Evolutionary conservation across 805 yeast genomes (phyloP), one percentile per base, ranked within the genome.

Genomic region (Kluyveromyces dobzhanskii): DNA sequence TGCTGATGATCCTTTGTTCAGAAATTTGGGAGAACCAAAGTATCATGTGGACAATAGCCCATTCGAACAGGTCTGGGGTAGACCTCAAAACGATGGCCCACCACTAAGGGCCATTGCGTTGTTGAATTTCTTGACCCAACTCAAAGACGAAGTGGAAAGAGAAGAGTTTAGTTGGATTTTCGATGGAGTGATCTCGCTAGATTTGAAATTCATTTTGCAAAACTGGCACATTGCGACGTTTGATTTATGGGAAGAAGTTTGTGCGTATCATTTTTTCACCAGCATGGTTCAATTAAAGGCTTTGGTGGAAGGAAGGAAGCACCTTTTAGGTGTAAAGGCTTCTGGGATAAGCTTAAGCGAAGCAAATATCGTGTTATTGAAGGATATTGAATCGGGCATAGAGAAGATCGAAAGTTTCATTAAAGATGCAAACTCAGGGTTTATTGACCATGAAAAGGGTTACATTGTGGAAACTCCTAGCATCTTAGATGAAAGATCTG

Each of bases 51-150:
- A 85, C 54, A 79, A 81, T 17, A 50, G 75, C 0, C 67, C 83
- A 1, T 90, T 82, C 51, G 57, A 59, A 4, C 78, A 65, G 2
- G 57, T 65, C 26, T 90, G 97, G 97, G 97, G 97, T 2, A 69
- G 97, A 49, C 97, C 97, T 1, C 97, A 90, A 61, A 73, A 86
- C 43, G 97, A 90, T 58, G 97, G 97, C 0, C 96, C 97, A 1
- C 88, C 94, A 1, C 67, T 90, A 41, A 70, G 97, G 50, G 70
- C 78, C 9, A 70, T 80, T 40, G 71, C 95, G 1, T 68, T 80
- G 17, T 58, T 74, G 28, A 71, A 71, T 44, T 84, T 75, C 54
- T 48, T 84, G 43, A 60, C 64, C 17, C 48, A 70, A 3, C 9
- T 53, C 45, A 45, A 48, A 12, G 40, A 54, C 0, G 54, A 59